Base-by-base conservation (phyloP, 2,329 filamentous ascomycete species). In the Aspergillus sp. region DNA sequence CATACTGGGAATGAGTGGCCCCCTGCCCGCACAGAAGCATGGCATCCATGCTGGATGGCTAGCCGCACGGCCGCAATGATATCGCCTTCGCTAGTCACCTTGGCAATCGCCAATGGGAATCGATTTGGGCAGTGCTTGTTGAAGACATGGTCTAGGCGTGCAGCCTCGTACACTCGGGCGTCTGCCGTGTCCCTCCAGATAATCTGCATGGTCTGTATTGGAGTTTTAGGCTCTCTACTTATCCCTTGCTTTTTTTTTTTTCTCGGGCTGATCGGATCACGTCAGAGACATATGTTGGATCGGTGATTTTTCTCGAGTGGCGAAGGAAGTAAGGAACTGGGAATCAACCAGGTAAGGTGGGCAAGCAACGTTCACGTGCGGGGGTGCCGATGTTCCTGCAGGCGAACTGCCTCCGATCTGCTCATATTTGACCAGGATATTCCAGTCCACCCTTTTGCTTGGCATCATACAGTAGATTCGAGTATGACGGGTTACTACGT, bases 1-100 rank as follows among this genome's bases (percentile, higher is more conserved):
- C 81, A 83, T 0, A 76, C 80, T 0, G 81, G 79, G 77, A 79
- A 82, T 0, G 67, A 68, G 24, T 84, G 81, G 0, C 82, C 81
- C 5, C 82, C 81, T 6, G 79, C 80, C 3, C 81, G 75, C 4
- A 83, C 74, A 1, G 80, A 80, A 1, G 83, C 70, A 3, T 78
- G 73, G 60, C 68, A 73, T 6, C 70, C 64, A 7, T 67, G 55
- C 29, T 73, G 54, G 1, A 62, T 69, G 1, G 80, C 80, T 6
- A 82, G 67, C 26, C 69, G 63, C 1, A 81, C 75, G 0, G 76
- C 75, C 42, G 70, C 63, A 1, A 74, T 57, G 2, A 81, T 67
- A 55, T 81, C 75, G 3, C 68, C 56, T 10, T 71, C 65, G 1
- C 61, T 62, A 0, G 68, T 75, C 12, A 78, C 77, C 59, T 77